Base-by-base conservation (phyloP, 192 early-diverging fungal species). In the Coemansia sp. region DNA sequence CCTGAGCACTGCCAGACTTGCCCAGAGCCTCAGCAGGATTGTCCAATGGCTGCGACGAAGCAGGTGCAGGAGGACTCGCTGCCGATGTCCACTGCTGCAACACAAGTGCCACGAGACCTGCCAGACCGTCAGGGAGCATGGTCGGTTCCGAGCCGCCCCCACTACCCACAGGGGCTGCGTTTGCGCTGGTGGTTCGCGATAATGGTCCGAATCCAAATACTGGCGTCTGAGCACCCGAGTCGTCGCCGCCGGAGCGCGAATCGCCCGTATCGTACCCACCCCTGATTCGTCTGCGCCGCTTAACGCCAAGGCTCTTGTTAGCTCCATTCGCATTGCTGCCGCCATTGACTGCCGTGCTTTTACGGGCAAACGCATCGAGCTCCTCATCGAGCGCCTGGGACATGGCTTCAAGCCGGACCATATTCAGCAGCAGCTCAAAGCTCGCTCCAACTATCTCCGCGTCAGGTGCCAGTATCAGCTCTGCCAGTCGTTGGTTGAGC, bases 371-470 rank as follows among this genome's bases (percentile, higher is more conserved):
- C 34, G 64, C 66, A 21, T 70, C 68, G 10, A 79, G 66, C 69
- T 83, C 80, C 31, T 77, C 75, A 39, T 83, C 80, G 21, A 83
- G 72, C 19, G 80, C 66, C 31, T 48, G 50, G 0, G 80, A 67
- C 75, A 83, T 73, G 13, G 80, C 60, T 60, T 83, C 80, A 6
- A 83, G 63, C 3, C 80, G 70, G 57, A 83, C 75, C 24, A 59
- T 74, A 33, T 83, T 83, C n/a, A 77, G 71, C 63, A 83, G 51
- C 44, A 83, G 72, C 72, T 83, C 80, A 4, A 83, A 33, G 34
- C 72, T 67, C 17, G 68, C 80, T 11, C 65, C 40, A 24, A 72
- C 80, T 1, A 77, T 17, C 65, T 83, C 80, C 0, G 63, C 59
- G 11, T 83, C 80, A 0, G 80, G 68, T n/a, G 75, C 66, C 53